phyloP scores from a whole-genome alignment of 2,329 filamentous ascomycete genomes.

The Ilyonectria sp. region DNA sequence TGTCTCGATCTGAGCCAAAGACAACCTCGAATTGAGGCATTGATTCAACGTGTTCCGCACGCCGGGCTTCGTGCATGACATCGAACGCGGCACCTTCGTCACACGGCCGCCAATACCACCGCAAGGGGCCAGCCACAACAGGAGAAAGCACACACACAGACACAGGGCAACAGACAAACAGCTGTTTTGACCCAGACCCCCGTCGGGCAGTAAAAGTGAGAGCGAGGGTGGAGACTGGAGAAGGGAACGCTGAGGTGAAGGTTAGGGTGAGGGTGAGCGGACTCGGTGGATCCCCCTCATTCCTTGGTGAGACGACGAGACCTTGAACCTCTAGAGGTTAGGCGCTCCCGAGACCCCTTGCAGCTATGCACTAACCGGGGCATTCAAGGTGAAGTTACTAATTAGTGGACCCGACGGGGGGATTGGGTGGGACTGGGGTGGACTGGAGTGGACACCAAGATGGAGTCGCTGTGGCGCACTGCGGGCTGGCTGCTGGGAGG shows the following conservation, averaged over 20 bases:
- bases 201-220: slow-evolving; percentile 23
- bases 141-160: slow-evolving; percentile 3
- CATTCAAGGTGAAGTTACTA: background rate
- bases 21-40: background rate
- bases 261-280: slow-evolving; percentile 26
- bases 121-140: background rate
- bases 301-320: slow-evolving; percentile 47
- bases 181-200: slow-evolving; percentile 11
- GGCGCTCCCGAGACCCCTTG: slow-evolving; percentile 47
- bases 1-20: slow-evolving; percentile 4
- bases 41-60: background rate
- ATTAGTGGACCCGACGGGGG: slow-evolving; percentile 20
- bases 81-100: background rate
- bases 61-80: too few relatives aligned
- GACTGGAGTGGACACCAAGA: background rate
- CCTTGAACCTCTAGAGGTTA: slow-evolving; percentile 51
- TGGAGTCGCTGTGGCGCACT: background rate
- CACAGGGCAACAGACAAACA: slow-evolving; percentile 2
- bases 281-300: slow-evolving; percentile 12
- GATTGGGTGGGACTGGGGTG: slow-evolving; percentile 6
- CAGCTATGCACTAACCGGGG: background rate
- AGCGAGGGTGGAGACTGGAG: slow-evolving; percentile 12
- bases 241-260: slow-evolving; percentile 29
- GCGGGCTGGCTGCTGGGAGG: slow-evolving; percentile 7
- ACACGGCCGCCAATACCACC: background rate